Evolutionary conservation across 2,329 filamentous ascomycete species (phyloP), one percentile per base, ranked within the genome.

Genomic region (Colletotrichum karsti): DNA sequence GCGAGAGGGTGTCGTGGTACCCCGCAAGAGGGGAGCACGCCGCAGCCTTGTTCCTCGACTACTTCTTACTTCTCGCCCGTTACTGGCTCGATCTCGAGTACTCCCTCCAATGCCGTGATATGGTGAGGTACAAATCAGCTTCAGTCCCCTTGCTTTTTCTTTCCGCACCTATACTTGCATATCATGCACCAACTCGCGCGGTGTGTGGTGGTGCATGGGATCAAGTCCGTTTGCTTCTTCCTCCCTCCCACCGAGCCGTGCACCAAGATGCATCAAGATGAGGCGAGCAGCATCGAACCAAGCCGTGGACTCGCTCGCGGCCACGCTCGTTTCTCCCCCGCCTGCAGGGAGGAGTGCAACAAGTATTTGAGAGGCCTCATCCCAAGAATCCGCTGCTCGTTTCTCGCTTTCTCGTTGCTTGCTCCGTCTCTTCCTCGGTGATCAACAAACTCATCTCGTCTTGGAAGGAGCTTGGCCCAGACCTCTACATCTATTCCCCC

Each of bases 311-410:
- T 66, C 39, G 26, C 28, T 66, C 61, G 37, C 48, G 55, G 39
- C 46, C 26, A 30, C 39, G 62, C 55, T 67, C 55, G 55, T 50
- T 39, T 37, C 33, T 50, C 22, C n/a, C 46, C n/a, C 46, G 20
- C 24, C 39, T 58, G 48, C 41, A 56, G 39, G 18, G 13, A 35
- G 30, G 37, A 59, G 30, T 22, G 42, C 37, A 37, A 51, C 22
- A 10, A 56, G 66, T 69, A 69, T 69, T 67, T 69, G 54, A 69
- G 28, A 62, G 51, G 54, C 35, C 39, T 63, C 54, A 56, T 62
- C 62, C 62, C 62, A 30, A 50, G 7, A 7, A 18, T 13, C 37
- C 30, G 18, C 35, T 61, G 30, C 41, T 39, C 33, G 13, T 22
- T 20, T 10, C n/a, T 61, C 35, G 44, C 18, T 28, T n/a, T 15